Base-by-base conservation (phyloP, 2,329 filamentous ascomycete species). In the Aureobasidium sp. region DNA sequence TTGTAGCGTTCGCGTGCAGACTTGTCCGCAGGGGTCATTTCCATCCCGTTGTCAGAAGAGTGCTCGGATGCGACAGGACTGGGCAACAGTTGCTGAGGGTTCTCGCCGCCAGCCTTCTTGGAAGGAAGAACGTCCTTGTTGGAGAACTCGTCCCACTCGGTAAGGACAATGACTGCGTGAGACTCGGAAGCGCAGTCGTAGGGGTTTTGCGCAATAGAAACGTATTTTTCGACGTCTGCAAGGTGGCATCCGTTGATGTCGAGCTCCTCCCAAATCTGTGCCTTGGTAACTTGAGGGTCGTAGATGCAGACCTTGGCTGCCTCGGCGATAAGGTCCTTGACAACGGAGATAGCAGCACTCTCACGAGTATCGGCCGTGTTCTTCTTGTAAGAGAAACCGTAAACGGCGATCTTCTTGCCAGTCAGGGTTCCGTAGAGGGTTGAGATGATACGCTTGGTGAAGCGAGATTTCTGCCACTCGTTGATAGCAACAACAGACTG, bases 351-450 rank as follows among this genome's bases (percentile, higher is more conserved):
- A 0, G 86, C 85, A 0, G 86, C 83, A 45, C 83, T 84, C 70
- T 90, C 88, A 38, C 88, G 81, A 5, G 86, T 88, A 69, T 92
- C 88, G 23, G 82, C 83, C 0, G 88, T 92, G 71, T 90, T 82
- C 74, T 89, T 88, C 78, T 93, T 92, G 75, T 89, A 92, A 9
- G 88, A 85, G 66, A 86, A 91, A 4, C 89, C 89, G 6, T 92
- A 79, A 2, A 92, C 77, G 2, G 85, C 71, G 31, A 91, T 76
- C 74, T 88, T 90, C 77, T 90, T 90, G 62, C 82, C 81, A 2
- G 79, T 78, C 6, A 90, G 76, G 10, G 85, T 88, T 69, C 86
- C 85, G 73, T 88, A 85, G 55, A 91, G 78, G 59, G 81, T 82
- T 62, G 78, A 78, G 66, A 90, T 81, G 45, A 91, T 82, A 51